A percentile compares a stretch with the other conserved stretches of the same genome.
These are phyloP conservation scores for Boletellus ananas DNA, from an alignment of 768 basidiomycete genomes.

Conservation along the genomic window DNA sequence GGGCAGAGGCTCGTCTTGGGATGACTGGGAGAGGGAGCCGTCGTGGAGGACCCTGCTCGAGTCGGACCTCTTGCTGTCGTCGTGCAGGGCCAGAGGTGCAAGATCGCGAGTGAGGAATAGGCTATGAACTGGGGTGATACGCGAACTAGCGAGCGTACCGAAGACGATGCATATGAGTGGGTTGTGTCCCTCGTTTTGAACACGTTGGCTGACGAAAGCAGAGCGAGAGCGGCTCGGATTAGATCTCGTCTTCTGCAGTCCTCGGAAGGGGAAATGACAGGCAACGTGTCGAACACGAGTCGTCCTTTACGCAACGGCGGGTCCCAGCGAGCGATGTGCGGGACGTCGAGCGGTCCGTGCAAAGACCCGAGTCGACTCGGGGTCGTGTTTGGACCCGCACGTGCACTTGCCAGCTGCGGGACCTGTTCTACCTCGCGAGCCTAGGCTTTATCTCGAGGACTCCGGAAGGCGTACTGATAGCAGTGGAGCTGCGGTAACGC, in stretches of 20 bases:
- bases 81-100: conserved; percentile 22
- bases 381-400: conserved; percentile 1
- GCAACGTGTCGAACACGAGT: conserved; percentile 82
- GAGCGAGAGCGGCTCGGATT: conserved; percentile 30
- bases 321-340: no score
- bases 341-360: no score
- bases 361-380: no score
- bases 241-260: conserved; percentile 21
- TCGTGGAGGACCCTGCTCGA: conserved; percentile 39
- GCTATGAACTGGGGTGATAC: conserved; percentile 25
- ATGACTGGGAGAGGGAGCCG: conserved; percentile 27
- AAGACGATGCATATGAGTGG: conserved; percentile 67
- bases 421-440: background rate
- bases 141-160: conserved; percentile 54
- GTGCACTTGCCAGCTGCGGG: no score
- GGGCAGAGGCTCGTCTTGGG: conserved; percentile 42
- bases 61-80: conserved; percentile 74
- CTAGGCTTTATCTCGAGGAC: conserved; percentile 1
- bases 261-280: conserved; percentile 36
- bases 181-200: conserved; percentile 53
- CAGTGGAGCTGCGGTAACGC: conserved; percentile 1
- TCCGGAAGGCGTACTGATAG: background rate
- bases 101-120: conserved; percentile 19
- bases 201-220: conserved; percentile 52
- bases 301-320: conserved; percentile 31